Evolutionary conservation across 163 green algal genomes (phyloP).

Genomic region (Chlamydomonas reinhardtii): DNA sequence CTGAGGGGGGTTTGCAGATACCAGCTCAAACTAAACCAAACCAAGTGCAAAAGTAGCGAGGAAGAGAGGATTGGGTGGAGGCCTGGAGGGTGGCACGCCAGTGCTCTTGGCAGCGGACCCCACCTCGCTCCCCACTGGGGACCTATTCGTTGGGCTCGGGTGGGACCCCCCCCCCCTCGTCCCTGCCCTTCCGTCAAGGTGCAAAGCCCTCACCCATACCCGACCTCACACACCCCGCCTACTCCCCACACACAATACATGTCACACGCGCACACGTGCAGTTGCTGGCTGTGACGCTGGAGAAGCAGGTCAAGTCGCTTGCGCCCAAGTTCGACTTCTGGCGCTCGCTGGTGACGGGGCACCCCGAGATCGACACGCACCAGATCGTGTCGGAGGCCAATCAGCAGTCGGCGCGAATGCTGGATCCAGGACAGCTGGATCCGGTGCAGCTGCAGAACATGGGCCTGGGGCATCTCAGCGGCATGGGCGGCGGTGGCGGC

Average conservation of each 20-base stretch:
- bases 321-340: conserved; percentile 72
- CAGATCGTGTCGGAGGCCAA: conserved; percentile 43
- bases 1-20: background rate
- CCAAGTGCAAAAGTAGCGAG: too few relatives aligned
- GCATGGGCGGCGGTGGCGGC: conserved; percentile 9
- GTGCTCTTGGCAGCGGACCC: too few relatives aligned
- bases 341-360: conserved; percentile 52
- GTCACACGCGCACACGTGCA: conserved; percentile 10
- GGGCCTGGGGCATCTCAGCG: conserved; percentile 41
- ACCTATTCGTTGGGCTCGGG: too few relatives aligned
- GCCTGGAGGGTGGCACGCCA: too few relatives aligned
- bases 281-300: conserved; percentile 58
- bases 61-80: too few relatives aligned
- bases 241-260: too few relatives aligned
- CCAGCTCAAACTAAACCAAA: too few relatives aligned
- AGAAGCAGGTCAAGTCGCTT: conserved; percentile 59
- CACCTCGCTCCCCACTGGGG: too few relatives aligned
- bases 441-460: conserved; percentile 58
- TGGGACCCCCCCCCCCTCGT: too few relatives aligned
- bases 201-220: too few relatives aligned
- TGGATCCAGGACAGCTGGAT: conserved; percentile 56
- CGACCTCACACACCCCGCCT: too few relatives aligned
- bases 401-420: conserved; percentile 50
- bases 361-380: conserved; percentile 68
- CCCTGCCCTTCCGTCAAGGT: too few relatives aligned